Conservation (phyloP, 305 asterid genomes). For the Solanum chacoense region DNA sequence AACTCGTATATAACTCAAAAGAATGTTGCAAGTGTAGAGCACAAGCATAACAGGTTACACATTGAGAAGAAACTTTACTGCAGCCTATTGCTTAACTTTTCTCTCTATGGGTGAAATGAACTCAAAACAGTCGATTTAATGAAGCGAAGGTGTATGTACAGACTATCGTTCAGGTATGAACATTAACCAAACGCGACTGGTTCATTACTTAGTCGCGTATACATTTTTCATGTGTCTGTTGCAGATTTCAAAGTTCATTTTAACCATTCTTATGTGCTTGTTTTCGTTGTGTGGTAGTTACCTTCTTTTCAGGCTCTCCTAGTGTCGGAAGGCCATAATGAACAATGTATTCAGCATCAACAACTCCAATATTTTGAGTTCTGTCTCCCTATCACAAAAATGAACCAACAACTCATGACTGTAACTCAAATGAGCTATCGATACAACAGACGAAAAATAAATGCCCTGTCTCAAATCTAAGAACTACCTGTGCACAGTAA, state of each 20-base stretch:
- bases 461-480: background rate
- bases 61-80: background rate
- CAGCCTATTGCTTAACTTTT: background rate
- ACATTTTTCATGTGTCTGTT: background rate
- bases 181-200: background rate
- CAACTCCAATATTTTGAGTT: conserved; percentile 59
- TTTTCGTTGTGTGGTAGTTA: background rate
- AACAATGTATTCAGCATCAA: conserved; percentile 69
- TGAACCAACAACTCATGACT: background rate
- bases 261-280: background rate
- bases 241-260: background rate
- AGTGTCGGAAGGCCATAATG: conserved; percentile 82
- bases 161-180: background rate
- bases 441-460: background rate
- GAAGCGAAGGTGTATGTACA: background rate
- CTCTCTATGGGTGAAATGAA: background rate
- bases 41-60: background rate
- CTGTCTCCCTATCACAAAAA: conserved; percentile 51
- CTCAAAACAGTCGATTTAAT: background rate
- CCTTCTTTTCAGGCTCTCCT: conserved; percentile 56
- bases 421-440: background rate
- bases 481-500: conserved; percentile 63
- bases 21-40: background rate
- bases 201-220: background rate
- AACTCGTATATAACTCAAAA: background rate